These are phyloP conservation scores for Vishniacozyma victoriae DNA, from an alignment of 768 basidiomycete genomes.

Conservation along the genomic window DNA sequence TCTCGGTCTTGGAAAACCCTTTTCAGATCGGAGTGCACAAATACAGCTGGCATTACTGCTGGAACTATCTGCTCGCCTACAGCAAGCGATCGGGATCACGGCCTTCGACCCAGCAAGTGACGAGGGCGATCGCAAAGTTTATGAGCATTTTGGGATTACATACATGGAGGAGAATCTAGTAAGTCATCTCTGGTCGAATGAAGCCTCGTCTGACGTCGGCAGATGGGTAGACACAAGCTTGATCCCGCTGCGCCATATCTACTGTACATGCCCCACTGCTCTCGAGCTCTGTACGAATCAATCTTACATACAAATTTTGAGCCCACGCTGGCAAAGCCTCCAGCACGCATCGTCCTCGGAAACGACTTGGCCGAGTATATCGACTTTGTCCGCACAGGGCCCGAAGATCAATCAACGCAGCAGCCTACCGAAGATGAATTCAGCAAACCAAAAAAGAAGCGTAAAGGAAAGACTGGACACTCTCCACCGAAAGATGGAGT, in stretches of 20 bases:
- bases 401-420: not conserved
- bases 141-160: constrained; percentile 9
- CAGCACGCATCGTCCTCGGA: constrained; percentile 23
- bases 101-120: constrained; percentile 34
- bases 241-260: constrained; percentile 16
- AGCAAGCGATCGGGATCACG: constrained; percentile 14
- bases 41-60: constrained; percentile 35
- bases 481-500: constrained; percentile 19
- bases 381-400: constrained; percentile 4
- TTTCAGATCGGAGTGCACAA: constrained; percentile 31
- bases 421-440: constrained; percentile 14
- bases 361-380: constrained; percentile 36
- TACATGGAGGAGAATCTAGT: constrained; percentile 26
- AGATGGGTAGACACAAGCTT: constrained; percentile 26
- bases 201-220: not conserved
- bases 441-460: constrained; percentile 34
- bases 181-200: not conserved
- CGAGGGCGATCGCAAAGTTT: constrained; percentile 15
- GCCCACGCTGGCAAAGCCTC: constrained; percentile 3
- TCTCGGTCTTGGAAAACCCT: constrained; percentile 11
- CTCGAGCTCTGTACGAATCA: constrained; percentile 29
- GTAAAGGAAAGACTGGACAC: constrained; percentile 15
- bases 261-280: constrained; percentile 36
- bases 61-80: constrained; percentile 9
- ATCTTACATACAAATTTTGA: constrained; percentile 22